These are phyloP conservation scores for Sophora flavescens DNA, from an alignment of 306 rosid genomes.

Conservation along the genomic window DNA sequence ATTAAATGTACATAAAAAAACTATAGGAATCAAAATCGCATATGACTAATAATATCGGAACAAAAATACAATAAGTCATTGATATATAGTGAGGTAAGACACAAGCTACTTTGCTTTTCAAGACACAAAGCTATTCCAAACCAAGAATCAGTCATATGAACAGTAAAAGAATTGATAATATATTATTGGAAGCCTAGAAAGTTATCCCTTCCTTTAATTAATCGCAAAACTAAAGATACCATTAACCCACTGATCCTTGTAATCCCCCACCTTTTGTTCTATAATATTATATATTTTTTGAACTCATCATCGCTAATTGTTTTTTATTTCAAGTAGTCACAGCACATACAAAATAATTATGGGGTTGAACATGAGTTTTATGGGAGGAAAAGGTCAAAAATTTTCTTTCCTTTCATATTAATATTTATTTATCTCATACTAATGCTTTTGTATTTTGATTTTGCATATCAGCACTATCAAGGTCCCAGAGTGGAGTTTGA, in stretches of 20 bases:
- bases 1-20: too few species aligned
- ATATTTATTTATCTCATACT: background rate
- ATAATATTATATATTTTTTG: slow-evolving; percentile 7
- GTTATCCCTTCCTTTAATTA: slow-evolving; percentile 66
- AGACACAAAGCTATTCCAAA: slow-evolving; percentile 10
- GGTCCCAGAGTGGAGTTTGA: slow-evolving; percentile 38
- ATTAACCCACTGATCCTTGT: background rate
- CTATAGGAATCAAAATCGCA: too few species aligned
- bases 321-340: slow-evolving; percentile 6
- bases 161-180: slow-evolving; percentile 14
- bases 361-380: slow-evolving; percentile 54
- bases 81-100: background rate
- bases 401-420: background rate
- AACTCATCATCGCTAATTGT: slow-evolving; percentile 28
- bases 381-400: slow-evolving; percentile 55
- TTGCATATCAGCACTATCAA: slow-evolving; percentile 50
- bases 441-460: slow-evolving; percentile 20
- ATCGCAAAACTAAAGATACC: slow-evolving; percentile 36
- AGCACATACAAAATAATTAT: slow-evolving; percentile 34
- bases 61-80: too few species aligned
- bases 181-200: slow-evolving; percentile 1
- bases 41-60: too few species aligned
- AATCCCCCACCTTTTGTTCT: slow-evolving; percentile 11
- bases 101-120: slow-evolving; percentile 8
- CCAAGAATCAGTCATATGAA: slow-evolving; percentile 35